Conservation (phyloP, 331 rosid genomes). For the Acacia concinna region DNA sequence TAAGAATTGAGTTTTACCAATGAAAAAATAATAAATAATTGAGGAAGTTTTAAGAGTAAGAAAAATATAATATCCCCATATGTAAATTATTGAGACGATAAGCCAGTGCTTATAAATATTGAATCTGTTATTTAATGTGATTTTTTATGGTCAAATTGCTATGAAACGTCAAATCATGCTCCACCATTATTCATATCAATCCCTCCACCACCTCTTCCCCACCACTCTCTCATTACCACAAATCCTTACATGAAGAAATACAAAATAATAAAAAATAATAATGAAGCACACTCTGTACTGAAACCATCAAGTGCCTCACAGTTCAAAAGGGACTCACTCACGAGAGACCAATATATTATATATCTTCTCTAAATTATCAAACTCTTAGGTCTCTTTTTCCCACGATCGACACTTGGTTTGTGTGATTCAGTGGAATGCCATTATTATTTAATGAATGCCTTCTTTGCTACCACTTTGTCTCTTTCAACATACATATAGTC, state of each 20-base stretch:
- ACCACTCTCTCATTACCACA: slow-evolving; percentile 30
- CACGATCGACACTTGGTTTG: slow-evolving; percentile 25
- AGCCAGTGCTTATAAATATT: slow-evolving; percentile 12
- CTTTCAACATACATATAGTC: slow-evolving; percentile 25
- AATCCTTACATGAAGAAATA: slow-evolving; percentile 21
- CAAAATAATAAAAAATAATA: slow-evolving; percentile 11
- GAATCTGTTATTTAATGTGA: background rate
- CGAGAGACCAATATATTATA: background rate
- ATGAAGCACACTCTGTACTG: slow-evolving; percentile 17
- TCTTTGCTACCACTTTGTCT: slow-evolving; percentile 21
- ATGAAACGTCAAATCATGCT: slow-evolving; percentile 42
- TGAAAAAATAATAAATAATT: too few species aligned
- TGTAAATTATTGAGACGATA: slow-evolving; percentile 12
- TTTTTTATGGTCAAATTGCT: slow-evolving; percentile 20
- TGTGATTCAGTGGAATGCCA: slow-evolving; percentile 35
- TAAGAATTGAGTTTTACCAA: background rate
- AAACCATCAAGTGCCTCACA: slow-evolving; percentile 41
- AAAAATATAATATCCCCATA: background rate
- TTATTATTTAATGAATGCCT: slow-evolving; percentile 34
- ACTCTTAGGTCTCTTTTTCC: background rate
- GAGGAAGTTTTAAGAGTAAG: background rate
- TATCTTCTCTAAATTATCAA: background rate
- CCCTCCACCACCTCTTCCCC: slow-evolving; percentile 43
- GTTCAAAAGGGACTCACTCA: slow-evolving; percentile 25
- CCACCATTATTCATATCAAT: slow-evolving; percentile 42